These are phyloP conservation scores for Rosa rugosa DNA, from an alignment of 306 rosid species.

Conservation along the genomic window DNA sequence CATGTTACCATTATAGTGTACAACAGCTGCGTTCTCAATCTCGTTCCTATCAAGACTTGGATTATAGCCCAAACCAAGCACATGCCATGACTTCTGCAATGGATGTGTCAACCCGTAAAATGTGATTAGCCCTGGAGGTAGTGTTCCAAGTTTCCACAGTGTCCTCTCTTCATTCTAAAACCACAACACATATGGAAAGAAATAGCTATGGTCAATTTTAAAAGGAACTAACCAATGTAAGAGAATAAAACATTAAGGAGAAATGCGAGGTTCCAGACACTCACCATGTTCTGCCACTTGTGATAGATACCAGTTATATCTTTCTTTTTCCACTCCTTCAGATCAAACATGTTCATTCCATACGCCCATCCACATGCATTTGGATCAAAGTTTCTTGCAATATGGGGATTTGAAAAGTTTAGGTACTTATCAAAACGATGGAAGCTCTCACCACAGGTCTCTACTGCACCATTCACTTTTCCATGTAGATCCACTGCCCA, in stretches of 20 bases:
- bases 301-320: slow-evolving; percentile 95
- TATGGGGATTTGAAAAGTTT: slow-evolving; percentile 80
- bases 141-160: slow-evolving; percentile 93
- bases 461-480: slow-evolving; percentile 97
- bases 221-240: not conserved
- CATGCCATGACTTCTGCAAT: slow-evolving; percentile 86
- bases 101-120: slow-evolving; percentile 90
- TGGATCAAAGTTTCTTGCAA: slow-evolving; percentile 86
- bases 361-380: slow-evolving; percentile 98
- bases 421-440: slow-evolving; percentile 95
- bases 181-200: slow-evolving; percentile 20
- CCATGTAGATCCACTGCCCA: slow-evolving; percentile 78
- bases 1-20: slow-evolving; percentile 95
- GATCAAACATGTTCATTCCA: slow-evolving; percentile 95
- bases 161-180: slow-evolving; percentile 85
- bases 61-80: slow-evolving; percentile 97
- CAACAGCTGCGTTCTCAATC: slow-evolving; percentile 79
- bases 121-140: slow-evolving; percentile 94
- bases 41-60: slow-evolving; percentile 64
- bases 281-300: slow-evolving; percentile 99
- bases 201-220: slow-evolving; percentile 2
- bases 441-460: slow-evolving; percentile 91
- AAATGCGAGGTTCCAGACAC: slow-evolving; percentile 31
- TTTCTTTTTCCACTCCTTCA: slow-evolving; percentile 83
- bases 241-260: slow-evolving; percentile 13